Conservation (phyloP, 2,329 filamentous ascomycete species). For the Clonostachys rhizophaga region DNA sequence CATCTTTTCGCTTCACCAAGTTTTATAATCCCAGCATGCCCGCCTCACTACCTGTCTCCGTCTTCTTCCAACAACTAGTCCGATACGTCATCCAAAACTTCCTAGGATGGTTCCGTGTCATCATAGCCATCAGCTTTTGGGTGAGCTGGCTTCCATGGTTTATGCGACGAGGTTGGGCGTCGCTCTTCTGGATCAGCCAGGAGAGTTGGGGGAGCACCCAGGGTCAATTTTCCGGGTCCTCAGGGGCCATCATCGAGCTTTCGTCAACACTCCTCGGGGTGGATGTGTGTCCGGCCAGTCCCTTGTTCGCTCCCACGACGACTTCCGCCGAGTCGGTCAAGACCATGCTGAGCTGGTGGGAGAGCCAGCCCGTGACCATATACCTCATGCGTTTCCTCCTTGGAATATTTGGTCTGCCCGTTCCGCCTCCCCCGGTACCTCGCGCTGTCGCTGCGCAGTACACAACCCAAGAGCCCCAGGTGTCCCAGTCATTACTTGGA, state of each 20-base stretch:
- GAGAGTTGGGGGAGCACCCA: conserved; percentile 40
- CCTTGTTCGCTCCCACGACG: conserved; percentile 22
- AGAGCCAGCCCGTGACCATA: not conserved
- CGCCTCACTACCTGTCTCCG: conserved; percentile 67
- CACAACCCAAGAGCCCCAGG: not conserved
- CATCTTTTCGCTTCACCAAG: conserved; percentile 95
- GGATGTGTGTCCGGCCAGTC: conserved; percentile 26
- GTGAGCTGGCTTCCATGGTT: conserved; percentile 82
- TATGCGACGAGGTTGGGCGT: conserved; percentile 88
- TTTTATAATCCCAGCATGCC: conserved; percentile 96
- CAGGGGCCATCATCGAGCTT: conserved; percentile 15
- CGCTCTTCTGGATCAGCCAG: conserved; percentile 92
- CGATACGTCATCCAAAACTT: conserved; percentile 69
- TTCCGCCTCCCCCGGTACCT: conserved; percentile 11
- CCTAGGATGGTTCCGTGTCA: conserved; percentile 71
- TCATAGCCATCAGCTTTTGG: conserved; percentile 83
- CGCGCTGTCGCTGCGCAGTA: conserved; percentile 6
- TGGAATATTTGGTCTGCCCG: conserved; percentile 12
- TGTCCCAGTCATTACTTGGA: conserved; percentile 40
- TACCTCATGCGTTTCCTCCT: not conserved
- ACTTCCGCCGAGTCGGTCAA: conserved; percentile 21
- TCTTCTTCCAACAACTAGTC: conserved; percentile 76
- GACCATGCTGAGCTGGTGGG: conserved; percentile 14
- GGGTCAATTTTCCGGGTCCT: not conserved
- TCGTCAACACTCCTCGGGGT: conserved; percentile 15